A percentile compares a stretch with the other conserved stretches of the same genome.
Evolutionary conservation across 495 filamentous ascomycete species (phyloP).

Genomic region (Penicillium pancosmium): DNA sequence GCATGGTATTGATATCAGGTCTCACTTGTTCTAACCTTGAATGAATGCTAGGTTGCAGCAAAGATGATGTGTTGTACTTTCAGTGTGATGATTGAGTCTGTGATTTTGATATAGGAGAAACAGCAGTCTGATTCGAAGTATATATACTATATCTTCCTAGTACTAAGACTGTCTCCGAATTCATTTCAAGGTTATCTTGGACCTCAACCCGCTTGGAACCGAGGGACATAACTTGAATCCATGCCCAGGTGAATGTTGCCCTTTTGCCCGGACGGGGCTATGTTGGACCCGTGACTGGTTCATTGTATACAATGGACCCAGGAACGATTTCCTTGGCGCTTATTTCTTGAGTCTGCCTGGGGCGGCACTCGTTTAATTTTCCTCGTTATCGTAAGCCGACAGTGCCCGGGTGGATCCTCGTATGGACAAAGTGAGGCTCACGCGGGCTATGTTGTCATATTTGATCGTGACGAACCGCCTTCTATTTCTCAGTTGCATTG

Average conservation of each 20-base stretch:
- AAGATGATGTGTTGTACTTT: not conserved
- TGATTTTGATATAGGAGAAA: too few species aligned
- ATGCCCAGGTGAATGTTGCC: not conserved
- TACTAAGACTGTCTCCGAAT: too few species aligned
- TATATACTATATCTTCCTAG: too few species aligned
- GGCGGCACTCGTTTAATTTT: constrained; percentile 4
- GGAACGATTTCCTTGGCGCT: constrained; percentile 1
- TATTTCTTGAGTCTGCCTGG: not conserved
- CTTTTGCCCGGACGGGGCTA: not conserved
- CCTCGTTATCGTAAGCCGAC: not conserved
- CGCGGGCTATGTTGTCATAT: not conserved
- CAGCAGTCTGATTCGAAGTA: too few species aligned
- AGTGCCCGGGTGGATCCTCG: constrained; percentile 5
- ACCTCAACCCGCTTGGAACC: too few species aligned
- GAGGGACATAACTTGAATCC: too few species aligned
- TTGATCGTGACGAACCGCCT: not conserved
- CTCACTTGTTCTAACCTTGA: not conserved
- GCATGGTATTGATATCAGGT: not conserved
- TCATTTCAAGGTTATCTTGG: too few species aligned
- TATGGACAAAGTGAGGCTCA: constrained; percentile 3
- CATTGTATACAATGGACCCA: not conserved
- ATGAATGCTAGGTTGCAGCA: not conserved
- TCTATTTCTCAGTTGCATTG: not conserved
- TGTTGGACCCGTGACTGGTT: not conserved
- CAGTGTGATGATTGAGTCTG: too few species aligned